phyloP scores from a whole-genome alignment of 495 filamentous ascomycete species.

The Talaromyces thailandensis region DNA sequence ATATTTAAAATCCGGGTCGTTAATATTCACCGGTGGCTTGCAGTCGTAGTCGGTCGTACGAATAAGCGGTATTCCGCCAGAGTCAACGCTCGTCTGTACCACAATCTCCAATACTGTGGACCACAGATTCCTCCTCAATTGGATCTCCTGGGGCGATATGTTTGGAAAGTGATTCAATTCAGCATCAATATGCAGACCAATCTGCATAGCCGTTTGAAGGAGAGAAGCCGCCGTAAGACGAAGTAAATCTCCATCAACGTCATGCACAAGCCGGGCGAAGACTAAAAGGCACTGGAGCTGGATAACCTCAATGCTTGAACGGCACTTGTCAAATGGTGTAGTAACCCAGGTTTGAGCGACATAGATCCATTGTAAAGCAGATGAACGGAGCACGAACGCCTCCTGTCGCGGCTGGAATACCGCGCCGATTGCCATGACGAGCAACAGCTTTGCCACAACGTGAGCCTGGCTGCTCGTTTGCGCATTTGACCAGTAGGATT shows the following conservation, averaged over 20 bases:
- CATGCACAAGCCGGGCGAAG: not conserved
- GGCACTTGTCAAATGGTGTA: constrained; percentile 36
- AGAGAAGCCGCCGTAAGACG: constrained; percentile 36
- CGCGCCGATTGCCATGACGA: constrained; percentile 44
- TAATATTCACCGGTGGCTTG: constrained; percentile 32
- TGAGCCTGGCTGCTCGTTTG: constrained; percentile 17
- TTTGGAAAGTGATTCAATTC: constrained; percentile 18
- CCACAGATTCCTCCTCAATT: constrained; percentile 44
- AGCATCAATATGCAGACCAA: constrained; percentile 43
- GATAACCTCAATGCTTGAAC: not conserved
- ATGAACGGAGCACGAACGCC: constrained; percentile 20
- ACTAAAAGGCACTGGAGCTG: not conserved
- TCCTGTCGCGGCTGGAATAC: constrained; percentile 29
- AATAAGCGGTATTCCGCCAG: constrained; percentile 37
- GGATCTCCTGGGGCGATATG: constrained; percentile 33
- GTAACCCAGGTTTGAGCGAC: constrained; percentile 48
- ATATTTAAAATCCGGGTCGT: constrained; percentile 19
- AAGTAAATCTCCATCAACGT: not conserved
- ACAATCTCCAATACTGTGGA: constrained; percentile 41
- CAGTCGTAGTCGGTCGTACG: constrained; percentile 41
- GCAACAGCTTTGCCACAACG: constrained; percentile 41
- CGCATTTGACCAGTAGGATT: constrained; percentile 35
- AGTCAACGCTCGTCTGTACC: constrained; percentile 37
- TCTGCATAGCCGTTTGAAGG: constrained; percentile 32
- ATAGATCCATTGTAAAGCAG: constrained; percentile 41